Conservation (phyloP, 805 yeast species). For the Lachancea thermotolerans region DNA sequence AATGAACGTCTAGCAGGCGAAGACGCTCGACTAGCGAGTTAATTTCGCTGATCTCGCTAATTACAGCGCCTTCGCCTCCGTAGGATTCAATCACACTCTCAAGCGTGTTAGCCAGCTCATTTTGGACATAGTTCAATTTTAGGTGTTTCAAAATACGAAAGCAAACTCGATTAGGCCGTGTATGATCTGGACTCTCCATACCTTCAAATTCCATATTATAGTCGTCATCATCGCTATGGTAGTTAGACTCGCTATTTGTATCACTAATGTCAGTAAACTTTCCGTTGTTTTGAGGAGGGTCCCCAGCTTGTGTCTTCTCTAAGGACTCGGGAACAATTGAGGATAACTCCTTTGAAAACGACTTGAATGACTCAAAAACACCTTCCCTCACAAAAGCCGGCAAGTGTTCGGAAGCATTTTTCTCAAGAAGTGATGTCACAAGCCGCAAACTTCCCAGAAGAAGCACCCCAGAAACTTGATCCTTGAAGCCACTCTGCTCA, state of each 20-base stretch:
- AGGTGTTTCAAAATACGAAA: slow-evolving; percentile 17
- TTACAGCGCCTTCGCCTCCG: slow-evolving; percentile 19
- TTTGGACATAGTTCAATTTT: slow-evolving; percentile 7
- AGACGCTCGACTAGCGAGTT: slow-evolving; percentile 20
- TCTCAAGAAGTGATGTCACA: slow-evolving; percentile 38
- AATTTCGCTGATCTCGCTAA: slow-evolving; percentile 20
- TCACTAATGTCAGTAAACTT: slow-evolving; percentile 14
- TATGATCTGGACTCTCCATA: slow-evolving; percentile 29
- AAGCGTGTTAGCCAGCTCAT: slow-evolving; percentile 6
- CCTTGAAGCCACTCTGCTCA: slow-evolving; percentile 14
- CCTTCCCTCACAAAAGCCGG: slow-evolving; percentile 65
- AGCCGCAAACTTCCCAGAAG: slow-evolving; percentile 48
- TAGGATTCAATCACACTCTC: slow-evolving; percentile 11
- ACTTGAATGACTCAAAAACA: slow-evolving; percentile 14
- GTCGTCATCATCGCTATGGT: slow-evolving; percentile 24
- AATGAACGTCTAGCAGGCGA: slow-evolving; percentile 18
- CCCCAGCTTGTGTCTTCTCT: not conserved
- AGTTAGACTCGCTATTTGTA: slow-evolving; percentile 23
- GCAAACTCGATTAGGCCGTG: slow-evolving; percentile 20
- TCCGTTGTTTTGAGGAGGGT: slow-evolving; percentile 9
- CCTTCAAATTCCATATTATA: slow-evolving; percentile 26
- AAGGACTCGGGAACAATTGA: not conserved
- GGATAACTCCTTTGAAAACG: not conserved
- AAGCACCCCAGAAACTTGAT: slow-evolving; percentile 34
- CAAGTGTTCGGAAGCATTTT: slow-evolving; percentile 40